These are phyloP conservation scores for Citrus inodora DNA, from an alignment of 345 rosid species.

Conservation along the genomic window DNA sequence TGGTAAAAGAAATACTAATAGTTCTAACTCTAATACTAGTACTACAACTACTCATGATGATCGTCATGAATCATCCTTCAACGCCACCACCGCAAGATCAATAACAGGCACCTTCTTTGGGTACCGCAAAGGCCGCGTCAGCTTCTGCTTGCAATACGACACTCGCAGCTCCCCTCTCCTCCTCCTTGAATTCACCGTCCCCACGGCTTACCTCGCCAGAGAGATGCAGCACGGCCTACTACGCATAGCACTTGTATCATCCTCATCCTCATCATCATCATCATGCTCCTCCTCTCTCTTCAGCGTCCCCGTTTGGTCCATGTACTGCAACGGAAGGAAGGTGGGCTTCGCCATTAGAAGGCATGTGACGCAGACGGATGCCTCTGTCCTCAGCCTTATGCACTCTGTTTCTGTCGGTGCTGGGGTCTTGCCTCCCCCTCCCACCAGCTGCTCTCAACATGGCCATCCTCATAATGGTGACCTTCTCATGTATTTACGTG, in stretches of 20 bases:
- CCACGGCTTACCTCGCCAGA: conserved; percentile 67
- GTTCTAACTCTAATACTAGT: too few species aligned
- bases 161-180: conserved; percentile 51
- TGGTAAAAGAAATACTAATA: too few species aligned
- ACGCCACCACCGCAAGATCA: conserved; percentile 16
- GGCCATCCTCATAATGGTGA: conserved; percentile 28
- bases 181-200: conserved; percentile 65
- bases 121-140: conserved; percentile 64
- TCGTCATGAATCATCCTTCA: too few species aligned
- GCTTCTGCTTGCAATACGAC: conserved; percentile 68
- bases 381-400: conserved; percentile 51
- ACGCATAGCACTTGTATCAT: conserved; percentile 43
- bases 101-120: conserved; percentile 78
- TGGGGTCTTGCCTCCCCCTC: conserved; percentile 51
- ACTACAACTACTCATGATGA: not conserved
- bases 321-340: conserved; percentile 80
- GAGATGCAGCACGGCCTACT: conserved; percentile 78
- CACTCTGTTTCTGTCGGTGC: conserved; percentile 75
- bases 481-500: conserved; percentile 61
- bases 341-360: conserved; percentile 68
- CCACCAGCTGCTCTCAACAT: not conserved
- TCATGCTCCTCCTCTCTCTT: conserved; percentile 33
- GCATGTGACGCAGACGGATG: conserved; percentile 35
- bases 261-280: not conserved
- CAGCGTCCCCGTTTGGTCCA: conserved; percentile 66